phyloP scores from a whole-genome alignment of 2,329 filamentous ascomycete genomes.

The Fusarium sp. region DNA sequence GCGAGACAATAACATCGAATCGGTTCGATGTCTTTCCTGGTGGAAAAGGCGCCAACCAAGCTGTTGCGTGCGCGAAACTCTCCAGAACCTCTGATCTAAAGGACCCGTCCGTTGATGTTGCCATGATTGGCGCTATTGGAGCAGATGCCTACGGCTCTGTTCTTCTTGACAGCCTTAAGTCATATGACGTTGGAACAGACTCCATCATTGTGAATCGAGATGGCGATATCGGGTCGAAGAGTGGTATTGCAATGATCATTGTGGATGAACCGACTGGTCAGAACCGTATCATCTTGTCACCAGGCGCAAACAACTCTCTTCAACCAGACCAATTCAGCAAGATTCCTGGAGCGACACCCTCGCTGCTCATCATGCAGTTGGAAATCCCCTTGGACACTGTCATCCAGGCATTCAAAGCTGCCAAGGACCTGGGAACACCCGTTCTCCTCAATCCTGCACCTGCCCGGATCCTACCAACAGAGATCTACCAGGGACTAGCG shows the following conservation, averaged over 20 bases:
- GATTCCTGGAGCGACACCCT: conserved; percentile 59
- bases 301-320: conserved; percentile 75
- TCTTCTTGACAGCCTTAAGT: conserved; percentile 68
- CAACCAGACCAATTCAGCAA: conserved; percentile 53
- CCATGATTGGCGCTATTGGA: conserved; percentile 84
- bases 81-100: conserved; percentile 66
- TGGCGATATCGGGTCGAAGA: conserved; percentile 60
- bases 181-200: conserved; percentile 72
- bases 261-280: conserved; percentile 81
- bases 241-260: conserved; percentile 79
- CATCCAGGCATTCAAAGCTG: conserved; percentile 69
- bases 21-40: conserved; percentile 85
- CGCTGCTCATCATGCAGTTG: conserved; percentile 80
- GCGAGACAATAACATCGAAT: conserved; percentile 87
- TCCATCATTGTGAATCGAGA: conserved; percentile 61
- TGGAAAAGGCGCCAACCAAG: conserved; percentile 96
- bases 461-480: conserved; percentile 75
- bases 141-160: conserved; percentile 73
- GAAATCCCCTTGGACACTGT: conserved; percentile 79
- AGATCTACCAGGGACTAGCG: conserved; percentile 75
- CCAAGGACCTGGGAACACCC: conserved; percentile 62
- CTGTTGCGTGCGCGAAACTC: conserved; percentile 86
- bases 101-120: conserved; percentile 61
- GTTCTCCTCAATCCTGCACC: conserved; percentile 90
- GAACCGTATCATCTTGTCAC: conserved; percentile 81